Conservation (phyloP, 139 green algal species). For the Zygnema cylindricum region DNA sequence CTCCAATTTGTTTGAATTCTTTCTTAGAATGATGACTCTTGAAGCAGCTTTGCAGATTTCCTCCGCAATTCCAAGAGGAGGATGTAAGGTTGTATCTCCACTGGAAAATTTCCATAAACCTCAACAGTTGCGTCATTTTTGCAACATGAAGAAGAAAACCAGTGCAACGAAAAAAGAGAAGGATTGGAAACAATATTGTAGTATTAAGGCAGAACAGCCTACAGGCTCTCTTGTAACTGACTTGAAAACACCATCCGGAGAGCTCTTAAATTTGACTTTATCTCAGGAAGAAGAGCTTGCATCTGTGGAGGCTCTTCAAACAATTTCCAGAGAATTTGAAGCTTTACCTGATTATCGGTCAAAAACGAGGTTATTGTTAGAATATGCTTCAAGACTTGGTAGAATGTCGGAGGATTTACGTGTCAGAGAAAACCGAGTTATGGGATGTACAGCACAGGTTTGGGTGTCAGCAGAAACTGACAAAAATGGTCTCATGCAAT, state of each 20-base stretch:
- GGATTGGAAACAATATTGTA: background rate
- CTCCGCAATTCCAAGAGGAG: background rate
- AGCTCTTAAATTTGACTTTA: background rate
- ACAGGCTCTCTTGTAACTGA: background rate
- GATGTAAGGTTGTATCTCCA: background rate
- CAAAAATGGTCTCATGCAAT: conserved; percentile 62
- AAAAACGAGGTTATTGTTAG: conserved; percentile 68
- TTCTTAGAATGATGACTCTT: background rate
- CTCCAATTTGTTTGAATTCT: too few species aligned
- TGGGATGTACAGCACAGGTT: conserved; percentile 90
- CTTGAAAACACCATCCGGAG: background rate
- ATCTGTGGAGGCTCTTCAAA: background rate
- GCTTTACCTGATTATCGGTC: conserved; percentile 6
- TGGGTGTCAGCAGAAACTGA: conserved; percentile 78
- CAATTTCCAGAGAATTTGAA: conserved; percentile 35
- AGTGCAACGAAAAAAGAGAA: background rate
- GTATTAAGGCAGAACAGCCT: background rate
- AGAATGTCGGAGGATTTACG: conserved; percentile 64
- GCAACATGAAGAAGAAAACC: background rate
- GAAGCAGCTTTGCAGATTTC: background rate
- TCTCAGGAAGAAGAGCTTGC: background rate
- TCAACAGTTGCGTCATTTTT: background rate
- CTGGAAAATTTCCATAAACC: background rate
- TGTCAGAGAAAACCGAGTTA: conserved; percentile 79
- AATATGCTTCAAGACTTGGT: conserved; percentile 60